A percentile compares a stretch with the other conserved stretches of the same genome.
Conservation (phyloP, 1,284 basidiomycete genomes). For the Cryptococcus depauperatus region DNA sequence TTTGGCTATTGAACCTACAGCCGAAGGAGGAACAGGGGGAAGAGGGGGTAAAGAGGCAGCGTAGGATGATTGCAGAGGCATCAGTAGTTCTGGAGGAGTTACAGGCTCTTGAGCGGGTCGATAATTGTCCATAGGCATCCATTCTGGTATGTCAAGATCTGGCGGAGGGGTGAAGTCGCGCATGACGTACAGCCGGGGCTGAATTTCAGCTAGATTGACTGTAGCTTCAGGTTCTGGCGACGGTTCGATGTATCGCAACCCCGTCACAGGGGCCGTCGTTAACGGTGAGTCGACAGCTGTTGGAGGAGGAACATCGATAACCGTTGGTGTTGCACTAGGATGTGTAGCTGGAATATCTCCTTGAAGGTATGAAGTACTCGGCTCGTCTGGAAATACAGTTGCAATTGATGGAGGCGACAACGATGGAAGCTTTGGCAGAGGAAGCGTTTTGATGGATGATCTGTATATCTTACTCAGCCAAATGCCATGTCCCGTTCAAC, state of each 20-base stretch:
- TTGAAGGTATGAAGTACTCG: conserved; percentile 3
- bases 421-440: conserved; percentile 26
- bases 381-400: conserved; percentile 35
- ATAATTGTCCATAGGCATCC: conserved; percentile 37
- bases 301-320: not conserved
- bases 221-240: not conserved
- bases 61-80: conserved; percentile 36
- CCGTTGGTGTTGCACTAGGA: not conserved
- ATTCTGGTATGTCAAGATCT: conserved; percentile 19
- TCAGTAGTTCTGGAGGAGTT: conserved; percentile 21
- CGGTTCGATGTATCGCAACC: too few species aligned
- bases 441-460: conserved; percentile 20
- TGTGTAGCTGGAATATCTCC: conserved; percentile 8
- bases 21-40: conserved; percentile 22
- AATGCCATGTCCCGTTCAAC: not conserved
- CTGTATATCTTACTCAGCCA: conserved; percentile 8
- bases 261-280: not conserved
- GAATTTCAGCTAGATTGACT: conserved; percentile 9
- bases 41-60: conserved; percentile 25
- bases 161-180: conserved; percentile 8
- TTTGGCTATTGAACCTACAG: not conserved
- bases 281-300: not conserved
- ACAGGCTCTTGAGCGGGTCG: conserved; percentile 18
- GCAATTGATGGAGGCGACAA: conserved; percentile 26
- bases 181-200: conserved; percentile 8